Base-by-base conservation (phyloP, 257 asterid genomes). In the Thymus quinquecostatus region DNA sequence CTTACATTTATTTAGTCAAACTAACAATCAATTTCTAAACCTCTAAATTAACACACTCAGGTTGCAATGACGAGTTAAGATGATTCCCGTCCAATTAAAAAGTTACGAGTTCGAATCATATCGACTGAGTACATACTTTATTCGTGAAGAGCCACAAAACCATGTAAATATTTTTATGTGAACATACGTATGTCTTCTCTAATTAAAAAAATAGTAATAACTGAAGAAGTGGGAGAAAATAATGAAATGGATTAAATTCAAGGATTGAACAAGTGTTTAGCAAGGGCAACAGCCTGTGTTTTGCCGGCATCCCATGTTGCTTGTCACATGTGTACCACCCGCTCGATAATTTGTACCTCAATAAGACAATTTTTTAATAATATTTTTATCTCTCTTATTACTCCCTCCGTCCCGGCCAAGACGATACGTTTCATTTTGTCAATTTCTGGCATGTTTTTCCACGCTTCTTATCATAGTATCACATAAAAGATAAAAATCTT, bases 281-380 rank as follows among this genome's bases (percentile, higher is more conserved):
- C 34, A n/a, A 62, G 11, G 40, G 40, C 34, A 71, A 83, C 88
- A 82, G 79, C 64, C 80, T 76, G 86, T 77, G 71, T 50, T 62
- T 40, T 70, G 86, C 84, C 87, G 87, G 87, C 90, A 85, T 60
- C 76, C 87, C 96, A 89, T 83, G 91, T 88, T 86, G 78, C 48
- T 66, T 47, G 56, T 80, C 92, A 88, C 90, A 77, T 88, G 90
- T 66, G 75, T 12, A 60, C 77, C 75, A 71, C 70, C 69, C 1
- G 28, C 60, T 75, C 64, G 47, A 50, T 66, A 41, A 28, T 33
- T 44, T 66, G 57, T 29, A 34, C 1, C 59, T n/a, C 27, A 28
- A 29, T 28, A 30, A 64, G 61, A 64, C 64, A 72, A 64, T 11
- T 1, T 27, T 1, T n/a, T 44, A 44, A 44, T 44, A 5, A 41